Base-by-base conservation (phyloP, 441 rosid species). In the Eutrema salsugineum region DNA sequence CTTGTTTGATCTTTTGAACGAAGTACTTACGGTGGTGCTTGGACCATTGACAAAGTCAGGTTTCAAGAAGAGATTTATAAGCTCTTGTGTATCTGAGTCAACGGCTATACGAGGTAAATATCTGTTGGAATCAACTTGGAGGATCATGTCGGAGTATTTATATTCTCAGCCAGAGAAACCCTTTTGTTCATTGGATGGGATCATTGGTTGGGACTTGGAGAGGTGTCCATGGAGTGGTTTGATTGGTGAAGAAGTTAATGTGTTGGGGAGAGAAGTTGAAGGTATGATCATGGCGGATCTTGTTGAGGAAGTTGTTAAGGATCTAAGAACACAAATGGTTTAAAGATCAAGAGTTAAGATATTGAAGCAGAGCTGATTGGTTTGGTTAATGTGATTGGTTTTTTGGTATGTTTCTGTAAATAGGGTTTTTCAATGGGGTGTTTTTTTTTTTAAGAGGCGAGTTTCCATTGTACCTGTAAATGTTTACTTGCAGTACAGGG, bases 1-100 rank as follows among this genome's bases (percentile, higher is more conserved):
- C 64, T n/a, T 94, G 22, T 83, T 81, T 68, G 96, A 90, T 79
- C 79, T 94, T 72, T 55, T 88, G 71, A 94, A 94, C 9, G 99
- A 94, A 78, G 89, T 87, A 54, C 91, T 94, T 38, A 72, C 88
- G 3, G 72, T 69, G 5, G 57, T 90, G 42, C 80, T 87, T 5
- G 84, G 86, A 58, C 84, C 89, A 4, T 54, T 72, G 79, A 74
- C 81, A 67, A 81, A 72, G 70, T 79, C 88, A 47, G 75, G 85
- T 77, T 80, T 82, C 75, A 77, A 79, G 82, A 84, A 83, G 61
- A 91, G 77, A 58, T 38, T 70, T 46, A 47, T 80, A 5, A 76
- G 62, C 46, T 80, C 77, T 1, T 66, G 35, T 9, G 11, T 59
- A 15, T 76, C 78, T 38, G 63, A 35, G 35, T 11, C 77, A 55